Evolutionary conservation across 306 rosid genomes (phyloP).

Genomic region (Elaeagnus macrophylla): DNA sequence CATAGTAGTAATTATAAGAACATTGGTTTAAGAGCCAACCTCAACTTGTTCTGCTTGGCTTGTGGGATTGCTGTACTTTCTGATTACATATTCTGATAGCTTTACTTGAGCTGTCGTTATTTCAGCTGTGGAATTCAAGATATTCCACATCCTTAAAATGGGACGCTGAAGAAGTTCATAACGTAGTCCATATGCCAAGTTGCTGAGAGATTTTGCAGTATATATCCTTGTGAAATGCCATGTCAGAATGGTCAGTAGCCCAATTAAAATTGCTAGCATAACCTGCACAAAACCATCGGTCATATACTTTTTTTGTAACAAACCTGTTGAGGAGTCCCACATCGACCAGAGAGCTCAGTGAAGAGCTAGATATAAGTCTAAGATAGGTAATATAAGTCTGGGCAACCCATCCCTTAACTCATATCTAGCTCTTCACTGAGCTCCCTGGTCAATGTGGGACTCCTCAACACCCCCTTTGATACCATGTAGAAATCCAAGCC

Average conservation of each 20-base stretch:
- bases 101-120: conserved; percentile 87
- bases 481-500: too few relatives aligned
- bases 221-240: conserved; percentile 96
- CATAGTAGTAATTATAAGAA: conserved; percentile 1
- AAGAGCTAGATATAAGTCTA: too few relatives aligned
- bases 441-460: too few relatives aligned
- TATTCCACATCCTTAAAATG: conserved; percentile 86
- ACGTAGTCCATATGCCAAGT: conserved; percentile 88
- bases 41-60: conserved; percentile 92
- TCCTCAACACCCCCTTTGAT: too few relatives aligned
- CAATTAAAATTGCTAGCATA: conserved; percentile 93
- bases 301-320: not conserved
- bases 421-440: too few relatives aligned
- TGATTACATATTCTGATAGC: conserved; percentile 73
- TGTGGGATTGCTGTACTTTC: conserved; percentile 57
- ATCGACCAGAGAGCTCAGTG: too few relatives aligned
- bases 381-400: too few relatives aligned
- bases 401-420: too few relatives aligned
- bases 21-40: conserved; percentile 31
- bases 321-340: too few relatives aligned
- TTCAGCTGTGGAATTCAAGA: conserved; percentile 85
- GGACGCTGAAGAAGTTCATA: conserved; percentile 93
- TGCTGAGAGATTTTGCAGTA: conserved; percentile 63
- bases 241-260: conserved; percentile 78
- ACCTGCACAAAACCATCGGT: conserved; percentile 49